A percentile compares a stretch with the other conserved stretches of the same genome.
phyloP scores from a whole-genome alignment of 176 grass and related monocot genomes.

The Carex myosuroides region DNA sequence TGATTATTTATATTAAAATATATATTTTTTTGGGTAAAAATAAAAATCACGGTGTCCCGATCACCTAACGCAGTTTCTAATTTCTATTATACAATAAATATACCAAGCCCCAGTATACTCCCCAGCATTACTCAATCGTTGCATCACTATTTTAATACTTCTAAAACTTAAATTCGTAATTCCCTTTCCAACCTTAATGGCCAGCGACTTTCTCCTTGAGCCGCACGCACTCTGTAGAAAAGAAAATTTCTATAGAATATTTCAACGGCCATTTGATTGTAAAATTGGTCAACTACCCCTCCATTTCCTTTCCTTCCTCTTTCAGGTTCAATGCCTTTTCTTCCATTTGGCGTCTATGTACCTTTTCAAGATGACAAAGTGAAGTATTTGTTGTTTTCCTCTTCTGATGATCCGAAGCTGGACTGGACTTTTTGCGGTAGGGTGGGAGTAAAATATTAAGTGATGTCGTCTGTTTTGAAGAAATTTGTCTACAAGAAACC shows the following conservation, averaged over 20 bases:
- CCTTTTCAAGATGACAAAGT: not conserved
- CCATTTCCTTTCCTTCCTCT: slow-evolving; percentile 24
- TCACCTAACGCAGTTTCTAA: not conserved
- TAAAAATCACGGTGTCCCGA: too few relatives aligned
- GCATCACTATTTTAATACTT: not conserved
- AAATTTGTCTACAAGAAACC: slow-evolving; percentile 85
- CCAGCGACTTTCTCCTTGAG: slow-evolving; percentile 17
- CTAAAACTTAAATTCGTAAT: not conserved
- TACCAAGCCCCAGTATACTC: not conserved
- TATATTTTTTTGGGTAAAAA: too few relatives aligned
- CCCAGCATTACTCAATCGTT: not conserved
- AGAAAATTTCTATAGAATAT: not conserved
- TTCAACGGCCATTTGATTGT: slow-evolving; percentile 9
- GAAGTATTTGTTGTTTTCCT: not conserved
- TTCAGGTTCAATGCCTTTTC: slow-evolving; percentile 12
- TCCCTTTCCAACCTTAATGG: slow-evolving; percentile 13
- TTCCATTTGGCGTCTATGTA: slow-evolving; percentile 13
- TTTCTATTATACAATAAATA: not conserved
- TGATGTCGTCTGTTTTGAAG: slow-evolving; percentile 33
- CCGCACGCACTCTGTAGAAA: slow-evolving; percentile 10
- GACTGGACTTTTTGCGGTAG: not conserved
- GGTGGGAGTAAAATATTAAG: not conserved
- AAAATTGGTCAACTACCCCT: slow-evolving; percentile 13
- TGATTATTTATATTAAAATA: too few relatives aligned
- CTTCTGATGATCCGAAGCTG: slow-evolving; percentile 1